Conservation (phyloP, 2,329 filamentous ascomycete genomes). For the Escovopsis sp. region DNA sequence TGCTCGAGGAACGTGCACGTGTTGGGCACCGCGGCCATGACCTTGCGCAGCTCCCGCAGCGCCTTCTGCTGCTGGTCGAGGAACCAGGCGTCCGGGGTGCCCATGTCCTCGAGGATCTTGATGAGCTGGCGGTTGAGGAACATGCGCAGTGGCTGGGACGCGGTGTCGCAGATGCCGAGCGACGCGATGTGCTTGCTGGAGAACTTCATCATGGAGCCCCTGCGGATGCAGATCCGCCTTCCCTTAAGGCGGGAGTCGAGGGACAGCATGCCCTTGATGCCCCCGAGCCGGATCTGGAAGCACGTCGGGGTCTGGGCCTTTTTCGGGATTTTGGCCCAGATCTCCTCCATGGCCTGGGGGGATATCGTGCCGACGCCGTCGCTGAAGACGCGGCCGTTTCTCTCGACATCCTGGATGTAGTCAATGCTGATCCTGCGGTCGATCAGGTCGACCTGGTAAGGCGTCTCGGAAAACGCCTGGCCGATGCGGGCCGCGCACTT, state of each 20-base stretch:
- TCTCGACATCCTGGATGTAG: slow-evolving; percentile 36
- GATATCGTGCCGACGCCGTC: slow-evolving; percentile 72
- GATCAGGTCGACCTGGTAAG: slow-evolving; percentile 39
- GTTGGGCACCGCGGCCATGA: slow-evolving; percentile 42
- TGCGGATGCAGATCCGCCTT: slow-evolving; percentile 43
- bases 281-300: slow-evolving; percentile 60
- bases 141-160: slow-evolving; percentile 49
- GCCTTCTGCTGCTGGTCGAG: slow-evolving; percentile 47
- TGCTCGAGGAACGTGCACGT: slow-evolving; percentile 50
- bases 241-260: slow-evolving; percentile 47
- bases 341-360: slow-evolving; percentile 35
- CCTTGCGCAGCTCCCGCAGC: slow-evolving; percentile 40
- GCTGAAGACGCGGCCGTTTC: slow-evolving; percentile 46
- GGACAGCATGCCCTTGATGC: slow-evolving; percentile 65
- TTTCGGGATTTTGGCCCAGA: slow-evolving; percentile 40
- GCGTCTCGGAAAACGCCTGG: slow-evolving; percentile 62
- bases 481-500: slow-evolving; percentile 44
- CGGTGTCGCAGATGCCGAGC: slow-evolving; percentile 58
- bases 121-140: slow-evolving; percentile 68
- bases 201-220: slow-evolving; percentile 69
- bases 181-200: slow-evolving; percentile 34
- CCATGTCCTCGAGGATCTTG: slow-evolving; percentile 73
- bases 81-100: slow-evolving; percentile 43
- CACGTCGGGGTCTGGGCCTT: slow-evolving; percentile 40
- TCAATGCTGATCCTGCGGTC: slow-evolving; percentile 18